Evolutionary conservation across 192 early-diverging fungal species (phyloP).

Genomic region (Coemansia sp.): DNA sequence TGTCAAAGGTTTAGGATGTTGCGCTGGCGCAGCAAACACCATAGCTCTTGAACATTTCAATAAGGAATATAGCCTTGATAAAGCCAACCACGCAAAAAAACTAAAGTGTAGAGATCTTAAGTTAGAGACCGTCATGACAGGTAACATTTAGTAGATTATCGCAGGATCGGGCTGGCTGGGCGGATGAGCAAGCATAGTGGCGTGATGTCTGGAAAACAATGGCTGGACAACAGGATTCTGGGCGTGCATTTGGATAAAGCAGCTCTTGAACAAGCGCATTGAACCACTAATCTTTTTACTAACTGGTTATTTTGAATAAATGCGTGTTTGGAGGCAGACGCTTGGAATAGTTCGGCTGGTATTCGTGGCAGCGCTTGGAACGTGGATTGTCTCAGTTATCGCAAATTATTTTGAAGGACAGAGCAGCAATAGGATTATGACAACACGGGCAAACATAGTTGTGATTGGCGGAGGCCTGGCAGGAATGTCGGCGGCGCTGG

Average conservation of each 20-base stretch:
- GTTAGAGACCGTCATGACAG: too few species aligned
- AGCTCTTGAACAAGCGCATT: not conserved
- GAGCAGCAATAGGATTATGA: constrained; percentile 9
- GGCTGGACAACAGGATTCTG: too few species aligned
- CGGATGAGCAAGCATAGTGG: not conserved
- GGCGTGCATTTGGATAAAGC: not conserved
- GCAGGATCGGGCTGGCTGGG: not conserved
- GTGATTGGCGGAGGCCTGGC: constrained; percentile 42
- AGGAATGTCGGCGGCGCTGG: constrained; percentile 37
- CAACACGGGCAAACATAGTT: constrained; percentile 20
- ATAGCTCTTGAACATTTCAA: too few species aligned
- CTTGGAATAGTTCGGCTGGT: not conserved
- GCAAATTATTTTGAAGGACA: not conserved
- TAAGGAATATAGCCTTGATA: too few species aligned
- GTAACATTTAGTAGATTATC: too few species aligned
- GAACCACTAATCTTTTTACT: too few species aligned
- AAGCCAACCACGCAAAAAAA: too few species aligned
- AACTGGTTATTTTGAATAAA: not conserved
- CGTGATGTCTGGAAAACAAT: not conserved
- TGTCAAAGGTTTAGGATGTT: too few species aligned
- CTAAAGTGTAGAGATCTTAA: too few species aligned
- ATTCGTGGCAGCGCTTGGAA: not conserved
- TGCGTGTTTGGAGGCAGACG: not conserved
- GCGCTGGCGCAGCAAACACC: too few species aligned
- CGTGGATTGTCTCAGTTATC: not conserved